Percentiles rank a stretch among this genome's conserved stretches.
Evolutionary conservation across 176 grass and related monocot genomes (phyloP).

Genomic region (Triticum dicoccoides): DNA sequence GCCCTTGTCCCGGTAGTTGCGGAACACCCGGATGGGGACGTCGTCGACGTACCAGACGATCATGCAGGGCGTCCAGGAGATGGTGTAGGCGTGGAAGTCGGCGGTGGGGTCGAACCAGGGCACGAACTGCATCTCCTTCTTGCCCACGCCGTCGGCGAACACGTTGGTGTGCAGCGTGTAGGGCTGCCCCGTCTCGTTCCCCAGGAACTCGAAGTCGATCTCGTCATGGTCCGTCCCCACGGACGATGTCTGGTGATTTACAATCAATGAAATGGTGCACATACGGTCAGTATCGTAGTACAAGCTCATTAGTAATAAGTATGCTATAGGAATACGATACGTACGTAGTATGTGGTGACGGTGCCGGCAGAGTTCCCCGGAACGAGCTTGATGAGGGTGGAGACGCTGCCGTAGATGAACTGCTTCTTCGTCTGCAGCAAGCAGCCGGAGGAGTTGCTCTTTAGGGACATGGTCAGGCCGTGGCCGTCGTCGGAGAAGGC

Average conservation of each 20-base stretch:
- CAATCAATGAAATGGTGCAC: no score
- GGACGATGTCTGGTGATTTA: background rate
- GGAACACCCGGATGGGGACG: constrained; percentile 56
- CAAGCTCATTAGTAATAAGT: no score
- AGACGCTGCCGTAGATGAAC: constrained; percentile 67
- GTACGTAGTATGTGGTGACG: constrained; percentile 50
- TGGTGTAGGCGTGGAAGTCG: constrained; percentile 80
- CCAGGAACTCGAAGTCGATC: background rate
- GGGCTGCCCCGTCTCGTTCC: constrained; percentile 36
- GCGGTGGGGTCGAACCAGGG: constrained; percentile 70
- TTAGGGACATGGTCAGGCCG: constrained; percentile 21
- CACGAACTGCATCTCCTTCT: constrained; percentile 57
- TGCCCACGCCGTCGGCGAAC: constrained; percentile 46
- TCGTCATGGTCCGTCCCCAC: background rate
- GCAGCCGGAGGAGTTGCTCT: constrained; percentile 23
- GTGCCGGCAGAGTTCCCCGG: constrained; percentile 47
- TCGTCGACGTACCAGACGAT: constrained; percentile 48
- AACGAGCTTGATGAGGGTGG: constrained; percentile 63
- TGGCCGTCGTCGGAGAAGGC: constrained; percentile 11
- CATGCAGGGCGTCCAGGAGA: constrained; percentile 67
- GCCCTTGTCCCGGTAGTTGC: constrained; percentile 48
- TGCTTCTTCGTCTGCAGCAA: constrained; percentile 58
- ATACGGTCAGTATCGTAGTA: no score
- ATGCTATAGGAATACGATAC: background rate
- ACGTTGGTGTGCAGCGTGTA: constrained; percentile 69